These are phyloP conservation scores for Trypanosoma cruzi DNA, from an alignment of 208 protist species.

Conservation along the genomic window DNA sequence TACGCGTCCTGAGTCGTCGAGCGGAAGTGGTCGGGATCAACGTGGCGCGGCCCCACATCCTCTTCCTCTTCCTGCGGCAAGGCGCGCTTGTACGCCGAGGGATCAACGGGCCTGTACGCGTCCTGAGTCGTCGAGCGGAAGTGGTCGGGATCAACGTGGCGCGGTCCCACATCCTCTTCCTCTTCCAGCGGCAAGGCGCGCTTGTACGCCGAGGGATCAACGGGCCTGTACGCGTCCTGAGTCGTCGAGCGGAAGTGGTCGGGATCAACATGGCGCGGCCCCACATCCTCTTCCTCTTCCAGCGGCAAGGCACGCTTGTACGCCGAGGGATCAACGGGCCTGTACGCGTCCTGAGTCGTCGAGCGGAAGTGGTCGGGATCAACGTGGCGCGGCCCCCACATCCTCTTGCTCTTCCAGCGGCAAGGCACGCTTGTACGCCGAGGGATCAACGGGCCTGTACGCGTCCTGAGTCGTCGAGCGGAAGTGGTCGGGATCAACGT, in stretches of 20 bases:
- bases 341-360: constrained; percentile 48
- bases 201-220: constrained; percentile 43
- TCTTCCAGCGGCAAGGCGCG: constrained; percentile 1
- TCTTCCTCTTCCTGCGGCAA: constrained; percentile 1
- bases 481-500: constrained; percentile 61
- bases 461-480: constrained; percentile 45
- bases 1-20: constrained; percentile 30
- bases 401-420: constrained; percentile 9
- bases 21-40: constrained; percentile 20
- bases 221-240: constrained; percentile 42
- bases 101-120: constrained; percentile 28
- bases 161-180: background rate
- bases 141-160: constrained; percentile 20
- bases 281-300: constrained; percentile 4
- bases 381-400: constrained; percentile 15
- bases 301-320: constrained; percentile 32
- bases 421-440: constrained; percentile 40
- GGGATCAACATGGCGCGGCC: constrained; percentile 35
- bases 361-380: constrained; percentile 72
- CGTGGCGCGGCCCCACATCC: constrained; percentile 11
- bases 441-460: constrained; percentile 40
- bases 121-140: constrained; percentile 24
- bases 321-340: constrained; percentile 33
- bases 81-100: constrained; percentile 37
- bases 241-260: constrained; percentile 67